Base-by-base conservation (phyloP, 179 eudicot genomes). In the Drosera spatulata region DNA sequence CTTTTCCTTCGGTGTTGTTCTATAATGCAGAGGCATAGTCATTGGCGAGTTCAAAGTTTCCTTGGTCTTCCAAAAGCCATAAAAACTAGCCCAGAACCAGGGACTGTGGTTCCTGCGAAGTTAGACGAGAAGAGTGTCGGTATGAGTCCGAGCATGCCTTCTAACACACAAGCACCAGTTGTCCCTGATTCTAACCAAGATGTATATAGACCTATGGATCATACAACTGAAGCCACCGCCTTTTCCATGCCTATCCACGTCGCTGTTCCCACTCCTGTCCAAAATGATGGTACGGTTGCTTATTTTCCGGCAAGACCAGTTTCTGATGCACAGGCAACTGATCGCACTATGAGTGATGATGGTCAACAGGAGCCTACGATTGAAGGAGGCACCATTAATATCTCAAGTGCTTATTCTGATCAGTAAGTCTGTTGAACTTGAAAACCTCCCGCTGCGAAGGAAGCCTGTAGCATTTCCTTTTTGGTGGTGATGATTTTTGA, bases 321-420 rank as follows among this genome's bases (percentile, higher is more conserved):
- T 62, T 66, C 80, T 8, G 82, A 80, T 58, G 67, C 74, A 37
- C 76, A 67, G 10, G 61, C 86, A 55, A 55, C 74, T 41, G 85
- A 74, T 60, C 61, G 62, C 61, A 78, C 75, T 40, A 53, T 50
- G 11, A 58, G 45, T 52, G 63, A 64, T 69, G 84, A 79, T 70
- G 77, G 70, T 72, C 77, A 73, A 43, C 85, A 61, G 54, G 89
- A 81, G 15, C 78, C 79, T 64, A 61, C 59, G 37, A 69, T 87
- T 78, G 97, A 82, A 83, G 95, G 97, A 38, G 95, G 95, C 41
- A 84, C 93, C 43, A 82, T 87, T 59, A 87, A 78, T 79, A 81
- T 87, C 51, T 76, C 80, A 42, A 85, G 86, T 68, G 73, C 72
- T 58, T 90, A 87, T 75, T 87, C 97, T 46, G 83, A 84, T 61